A percentile compares a stretch with the other conserved stretches of the same genome.
Conservation (phyloP, 2,329 filamentous ascomycete genomes). For the Acrocalymma vagum region DNA sequence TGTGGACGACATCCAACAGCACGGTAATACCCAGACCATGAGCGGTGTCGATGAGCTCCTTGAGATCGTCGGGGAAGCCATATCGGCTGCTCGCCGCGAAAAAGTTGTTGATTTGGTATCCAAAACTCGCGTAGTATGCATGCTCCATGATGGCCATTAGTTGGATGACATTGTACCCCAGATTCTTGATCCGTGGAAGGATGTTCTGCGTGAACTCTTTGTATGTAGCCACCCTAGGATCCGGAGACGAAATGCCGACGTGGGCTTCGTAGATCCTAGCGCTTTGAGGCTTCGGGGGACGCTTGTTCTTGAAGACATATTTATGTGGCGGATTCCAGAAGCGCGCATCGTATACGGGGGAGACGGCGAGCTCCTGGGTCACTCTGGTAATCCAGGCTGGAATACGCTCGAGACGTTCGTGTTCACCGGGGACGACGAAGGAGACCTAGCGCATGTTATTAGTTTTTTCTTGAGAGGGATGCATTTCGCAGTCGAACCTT, state of each 20-base stretch:
- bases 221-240: constrained; percentile 88
- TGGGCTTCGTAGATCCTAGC: constrained; percentile 98
- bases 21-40: constrained; percentile 91
- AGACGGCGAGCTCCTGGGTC: constrained; percentile 89
- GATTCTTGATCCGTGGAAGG: constrained; percentile 85
- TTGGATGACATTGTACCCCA: constrained; percentile 98
- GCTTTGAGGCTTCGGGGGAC: constrained; percentile 84
- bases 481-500: constrained; percentile 69
- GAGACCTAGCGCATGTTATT: constrained; percentile 69
- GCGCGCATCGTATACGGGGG: constrained; percentile 90
- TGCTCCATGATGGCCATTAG: constrained; percentile 99
- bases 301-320: constrained; percentile 84
- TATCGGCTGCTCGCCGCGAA: constrained; percentile 97
- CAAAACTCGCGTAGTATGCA: constrained; percentile 98
- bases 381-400: constrained; percentile 98
- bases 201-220: constrained; percentile 96
- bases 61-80: constrained; percentile 91
- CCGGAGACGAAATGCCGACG: constrained; percentile 93
- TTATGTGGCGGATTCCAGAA: constrained; percentile 95
- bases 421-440: constrained; percentile 79
- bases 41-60: constrained; percentile 94
- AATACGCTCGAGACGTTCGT: constrained; percentile 80
- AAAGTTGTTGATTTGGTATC: constrained; percentile 98
- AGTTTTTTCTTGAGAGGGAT: background rate
- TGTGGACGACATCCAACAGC: constrained; percentile 94